Conservation (phyloP, 1,284 basidiomycete species). For the Apiotrichum domesticum region DNA sequence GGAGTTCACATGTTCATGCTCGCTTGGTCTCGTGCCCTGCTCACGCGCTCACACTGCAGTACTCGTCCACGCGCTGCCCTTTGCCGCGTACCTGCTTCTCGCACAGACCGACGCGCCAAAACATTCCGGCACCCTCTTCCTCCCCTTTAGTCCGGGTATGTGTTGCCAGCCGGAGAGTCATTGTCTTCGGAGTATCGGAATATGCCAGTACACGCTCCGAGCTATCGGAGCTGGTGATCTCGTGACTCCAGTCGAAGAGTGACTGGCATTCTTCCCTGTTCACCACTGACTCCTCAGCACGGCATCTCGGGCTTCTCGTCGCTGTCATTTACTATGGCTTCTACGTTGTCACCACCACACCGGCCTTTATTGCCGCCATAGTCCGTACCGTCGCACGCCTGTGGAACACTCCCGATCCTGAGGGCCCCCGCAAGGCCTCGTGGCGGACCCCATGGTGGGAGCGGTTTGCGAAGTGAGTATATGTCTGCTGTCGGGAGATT, state of each 20-base stretch:
- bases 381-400: slow-evolving; percentile 3
- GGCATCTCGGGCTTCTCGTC: slow-evolving; percentile 18
- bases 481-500: too few species aligned
- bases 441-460: slow-evolving; percentile 11
- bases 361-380: slow-evolving; percentile 3
- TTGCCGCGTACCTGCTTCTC: slow-evolving; percentile 23
- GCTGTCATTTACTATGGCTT: slow-evolving; percentile 12
- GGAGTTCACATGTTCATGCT: too few species aligned
- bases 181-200: too few species aligned
- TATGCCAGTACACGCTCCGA: too few species aligned
- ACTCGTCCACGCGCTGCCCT: slow-evolving; percentile 22
- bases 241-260: too few species aligned
- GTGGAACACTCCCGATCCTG: slow-evolving; percentile 5
- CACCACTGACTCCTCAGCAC: slow-evolving; percentile 4
- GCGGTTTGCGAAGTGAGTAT: slow-evolving; percentile 9
- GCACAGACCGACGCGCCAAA: slow-evolving; percentile 25
- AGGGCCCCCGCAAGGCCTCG: neutral
- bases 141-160: slow-evolving; percentile 25
- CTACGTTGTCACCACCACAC: slow-evolving; percentile 5
- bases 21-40: neutral
- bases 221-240: too few species aligned
- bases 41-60: slow-evolving; percentile 9
- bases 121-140: slow-evolving; percentile 18
- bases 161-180: neutral
- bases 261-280: neutral